phyloP scores from a whole-genome alignment of 768 basidiomycete genomes.

The Leccinum boreale region DNA sequence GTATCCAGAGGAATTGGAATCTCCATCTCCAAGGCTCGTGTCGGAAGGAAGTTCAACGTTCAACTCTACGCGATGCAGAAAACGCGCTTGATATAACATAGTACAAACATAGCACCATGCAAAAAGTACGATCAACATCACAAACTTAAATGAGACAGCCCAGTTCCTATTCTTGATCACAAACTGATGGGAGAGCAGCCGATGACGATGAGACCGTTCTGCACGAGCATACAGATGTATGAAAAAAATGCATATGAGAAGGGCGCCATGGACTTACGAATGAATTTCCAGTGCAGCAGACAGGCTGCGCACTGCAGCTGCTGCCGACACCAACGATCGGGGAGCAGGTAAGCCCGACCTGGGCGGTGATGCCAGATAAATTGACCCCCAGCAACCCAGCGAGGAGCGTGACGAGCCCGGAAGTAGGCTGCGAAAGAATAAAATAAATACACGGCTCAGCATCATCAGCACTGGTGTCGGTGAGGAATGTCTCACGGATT shows the following conservation, averaged over 20 bases:
- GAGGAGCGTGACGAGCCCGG: background rate
- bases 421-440: background rate
- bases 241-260: background rate
- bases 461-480: background rate
- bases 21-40: no score
- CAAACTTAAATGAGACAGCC: no score
- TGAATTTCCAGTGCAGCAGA: slow-evolving; percentile 1
- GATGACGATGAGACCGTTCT: background rate
- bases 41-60: no score
- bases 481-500: background rate
- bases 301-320: background rate
- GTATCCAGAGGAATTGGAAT: no score
- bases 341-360: background rate
- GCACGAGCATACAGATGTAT: background rate
- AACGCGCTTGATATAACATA: no score
- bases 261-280: background rate
- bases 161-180: background rate
- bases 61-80: no score
- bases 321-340: background rate
- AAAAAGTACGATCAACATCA: no score
- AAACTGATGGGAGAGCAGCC: slow-evolving; percentile 1
- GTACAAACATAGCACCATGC: no score
- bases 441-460: background rate
- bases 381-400: background rate
- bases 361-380: no score